Percentiles rank a stretch among this genome's conserved stretches.
Conservation (phyloP, 768 basidiomycete species). For the Boletus tylopilopsis region DNA sequence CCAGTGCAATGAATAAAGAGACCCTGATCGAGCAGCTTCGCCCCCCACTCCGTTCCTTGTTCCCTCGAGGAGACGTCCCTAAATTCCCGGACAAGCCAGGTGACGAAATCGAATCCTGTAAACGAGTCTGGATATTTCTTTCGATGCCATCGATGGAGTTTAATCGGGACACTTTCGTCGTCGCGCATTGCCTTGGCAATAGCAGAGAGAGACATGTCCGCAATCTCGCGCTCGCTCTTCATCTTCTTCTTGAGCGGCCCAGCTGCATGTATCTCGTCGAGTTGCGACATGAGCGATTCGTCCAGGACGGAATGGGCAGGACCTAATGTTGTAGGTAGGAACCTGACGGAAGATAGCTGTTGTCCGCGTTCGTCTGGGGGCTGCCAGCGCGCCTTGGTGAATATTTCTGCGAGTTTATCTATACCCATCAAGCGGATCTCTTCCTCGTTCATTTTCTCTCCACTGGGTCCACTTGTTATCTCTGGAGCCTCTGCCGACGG, state of each 20-base stretch:
- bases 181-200: conserved; percentile 86
- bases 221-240: conserved; percentile 72
- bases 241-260: conserved; percentile 78
- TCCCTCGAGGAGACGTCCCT: conserved; percentile 80
- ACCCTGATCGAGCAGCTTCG: conserved; percentile 72
- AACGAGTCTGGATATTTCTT: conserved; percentile 76
- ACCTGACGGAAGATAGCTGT: conserved; percentile 58
- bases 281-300: conserved; percentile 69
- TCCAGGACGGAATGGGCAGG: conserved; percentile 80
- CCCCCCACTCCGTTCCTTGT: conserved; percentile 77
- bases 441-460: conserved; percentile 79
- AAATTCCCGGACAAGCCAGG: conserved; percentile 91
- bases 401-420: conserved; percentile 85
- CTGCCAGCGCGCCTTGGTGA: conserved; percentile 82
- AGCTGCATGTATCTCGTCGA: conserved; percentile 74
- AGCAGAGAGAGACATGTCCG: conserved; percentile 54
- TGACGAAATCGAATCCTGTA: conserved; percentile 84
- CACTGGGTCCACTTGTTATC: conserved; percentile 51
- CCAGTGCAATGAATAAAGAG: conserved; percentile 81
- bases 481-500: conserved; percentile 73
- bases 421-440: conserved; percentile 88
- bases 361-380: conserved; percentile 39
- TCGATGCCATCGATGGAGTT: conserved; percentile 81
- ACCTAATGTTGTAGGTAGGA: conserved; percentile 82
- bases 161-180: conserved; percentile 79